These are phyloP conservation scores for Fusarium kyushuense DNA, from an alignment of 2,329 filamentous ascomycete genomes.

Conservation along the genomic window DNA sequence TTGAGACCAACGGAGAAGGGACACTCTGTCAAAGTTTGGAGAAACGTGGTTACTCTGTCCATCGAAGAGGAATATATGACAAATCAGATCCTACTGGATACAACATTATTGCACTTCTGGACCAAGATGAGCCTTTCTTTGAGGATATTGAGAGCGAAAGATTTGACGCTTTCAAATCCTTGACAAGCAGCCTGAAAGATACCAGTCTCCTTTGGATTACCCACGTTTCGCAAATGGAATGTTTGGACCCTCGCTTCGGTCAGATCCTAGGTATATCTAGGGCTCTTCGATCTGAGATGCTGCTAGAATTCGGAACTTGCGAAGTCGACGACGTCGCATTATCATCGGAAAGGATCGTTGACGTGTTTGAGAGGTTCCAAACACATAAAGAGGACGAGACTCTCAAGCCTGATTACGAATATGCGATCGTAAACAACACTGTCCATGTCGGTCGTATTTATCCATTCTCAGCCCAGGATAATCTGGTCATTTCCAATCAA, in stretches of 20 bases:
- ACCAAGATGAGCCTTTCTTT: conserved; percentile 9
- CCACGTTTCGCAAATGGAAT: background rate
- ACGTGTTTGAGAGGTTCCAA: conserved; percentile 2
- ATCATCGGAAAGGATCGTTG: background rate
- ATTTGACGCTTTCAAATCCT: background rate
- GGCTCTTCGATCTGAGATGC: background rate
- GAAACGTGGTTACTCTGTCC: background rate
- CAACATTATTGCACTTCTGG: background rate
- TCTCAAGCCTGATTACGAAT: conserved; percentile 11
- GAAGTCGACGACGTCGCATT: background rate
- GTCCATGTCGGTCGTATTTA: conserved; percentile 1
- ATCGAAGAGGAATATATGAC: background rate
- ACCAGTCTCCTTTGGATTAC: background rate
- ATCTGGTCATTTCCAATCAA: background rate
- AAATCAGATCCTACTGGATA: background rate
- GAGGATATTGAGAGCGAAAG: background rate
- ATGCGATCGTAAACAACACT: background rate
- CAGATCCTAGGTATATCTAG: background rate
- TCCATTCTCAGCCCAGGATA: background rate
- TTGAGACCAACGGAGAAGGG: background rate
- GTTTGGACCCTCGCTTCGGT: background rate
- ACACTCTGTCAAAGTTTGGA: background rate
- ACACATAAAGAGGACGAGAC: background rate
- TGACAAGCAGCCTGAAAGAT: background rate
- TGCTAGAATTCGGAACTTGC: background rate